Evolutionary conservation across 345 rosid species (phyloP).

Genomic region (Salix brachista): DNA sequence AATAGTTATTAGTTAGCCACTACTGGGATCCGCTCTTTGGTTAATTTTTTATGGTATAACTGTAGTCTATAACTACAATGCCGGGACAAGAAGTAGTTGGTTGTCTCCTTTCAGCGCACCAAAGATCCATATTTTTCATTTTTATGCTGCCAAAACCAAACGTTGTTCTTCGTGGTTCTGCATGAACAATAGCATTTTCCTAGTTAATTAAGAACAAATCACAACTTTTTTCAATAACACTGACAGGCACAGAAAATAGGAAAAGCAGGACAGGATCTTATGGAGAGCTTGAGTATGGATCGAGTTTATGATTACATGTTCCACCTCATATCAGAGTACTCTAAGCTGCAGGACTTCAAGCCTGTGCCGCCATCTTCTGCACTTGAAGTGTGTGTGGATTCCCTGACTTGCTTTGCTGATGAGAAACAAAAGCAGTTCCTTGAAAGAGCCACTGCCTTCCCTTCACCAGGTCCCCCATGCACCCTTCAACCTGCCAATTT

Average conservation of each 20-base stretch:
- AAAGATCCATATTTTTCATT: no score
- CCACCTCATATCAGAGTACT: slow-evolving; percentile 68
- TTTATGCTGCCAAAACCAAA: not conserved
- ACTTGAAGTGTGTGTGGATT: slow-evolving; percentile 58
- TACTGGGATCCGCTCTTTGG: not conserved
- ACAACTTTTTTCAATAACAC: not conserved
- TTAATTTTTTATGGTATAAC: not conserved
- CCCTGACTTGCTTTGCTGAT: slow-evolving; percentile 76
- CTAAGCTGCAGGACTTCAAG: slow-evolving; percentile 71
- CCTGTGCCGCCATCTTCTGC: slow-evolving; percentile 70
- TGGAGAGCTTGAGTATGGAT: slow-evolving; percentile 69
- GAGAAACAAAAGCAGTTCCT: slow-evolving; percentile 48
- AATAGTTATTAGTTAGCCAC: not conserved
- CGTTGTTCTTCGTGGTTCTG: not conserved
- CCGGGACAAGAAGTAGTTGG: not conserved
- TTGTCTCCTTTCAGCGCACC: not conserved
- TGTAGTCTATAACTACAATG: not conserved
- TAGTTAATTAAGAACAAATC: not conserved
- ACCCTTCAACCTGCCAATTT: slow-evolving; percentile 34
- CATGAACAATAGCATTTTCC: not conserved
- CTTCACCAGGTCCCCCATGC: slow-evolving; percentile 52
- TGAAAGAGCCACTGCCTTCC: slow-evolving; percentile 35
- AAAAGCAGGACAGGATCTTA: slow-evolving; percentile 63
- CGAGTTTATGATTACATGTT: slow-evolving; percentile 80
- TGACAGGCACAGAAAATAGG: slow-evolving; percentile 72